Conservation (phyloP, 306 rosid genomes). For the Vigna mungo region DNA sequence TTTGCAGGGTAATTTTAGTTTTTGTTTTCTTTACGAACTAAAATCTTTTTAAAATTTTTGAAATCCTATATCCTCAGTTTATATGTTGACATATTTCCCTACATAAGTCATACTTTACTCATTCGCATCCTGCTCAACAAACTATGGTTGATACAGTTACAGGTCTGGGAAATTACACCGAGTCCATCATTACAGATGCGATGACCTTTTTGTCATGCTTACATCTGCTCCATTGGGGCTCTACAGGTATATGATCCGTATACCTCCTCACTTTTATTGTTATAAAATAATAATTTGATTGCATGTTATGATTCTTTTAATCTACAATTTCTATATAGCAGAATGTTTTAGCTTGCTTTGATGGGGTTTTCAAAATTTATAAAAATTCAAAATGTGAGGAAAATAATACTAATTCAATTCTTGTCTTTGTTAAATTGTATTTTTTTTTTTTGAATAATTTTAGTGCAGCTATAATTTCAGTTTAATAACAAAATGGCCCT, state of each 20-base stretch:
- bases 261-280: neutral
- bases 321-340: neutral
- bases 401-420: neutral
- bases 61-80: neutral
- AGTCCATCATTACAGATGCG: constrained; percentile 58
- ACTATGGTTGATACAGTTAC: constrained; percentile 52
- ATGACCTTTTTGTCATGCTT: constrained; percentile 33
- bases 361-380: neutral
- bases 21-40: neutral
- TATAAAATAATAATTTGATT: neutral
- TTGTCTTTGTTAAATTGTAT: neutral
- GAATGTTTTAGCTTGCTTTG: neutral
- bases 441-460: neutral
- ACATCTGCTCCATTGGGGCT: constrained; percentile 55
- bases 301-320: neutral
- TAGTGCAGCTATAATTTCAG: neutral
- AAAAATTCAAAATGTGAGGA: no score
- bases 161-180: constrained; percentile 47
- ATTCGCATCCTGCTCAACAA: constrained; percentile 35
- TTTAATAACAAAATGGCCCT: no score
- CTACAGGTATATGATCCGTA: constrained; percentile 19
- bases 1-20: neutral
- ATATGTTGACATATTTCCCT: neutral
- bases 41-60: neutral
- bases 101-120: neutral